Evolutionary conservation across 352 stramenopile genomes (phyloP).

Genomic region (Globisporangium polare): DNA sequence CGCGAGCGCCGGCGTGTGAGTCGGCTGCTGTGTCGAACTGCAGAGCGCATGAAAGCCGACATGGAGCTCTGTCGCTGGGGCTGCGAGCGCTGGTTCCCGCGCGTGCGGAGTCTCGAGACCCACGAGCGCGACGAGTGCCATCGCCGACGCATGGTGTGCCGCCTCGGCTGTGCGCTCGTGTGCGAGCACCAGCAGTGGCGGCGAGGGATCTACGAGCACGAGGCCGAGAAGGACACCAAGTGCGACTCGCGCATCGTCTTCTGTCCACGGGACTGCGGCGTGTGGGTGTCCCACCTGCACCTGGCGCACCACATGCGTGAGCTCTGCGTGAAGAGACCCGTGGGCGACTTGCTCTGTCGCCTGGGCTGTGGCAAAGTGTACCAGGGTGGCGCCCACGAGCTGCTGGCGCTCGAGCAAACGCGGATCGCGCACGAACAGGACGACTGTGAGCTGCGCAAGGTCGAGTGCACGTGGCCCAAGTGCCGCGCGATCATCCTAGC

Average conservation of each 20-base stretch:
- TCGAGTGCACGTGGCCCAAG: conserved; percentile 70
- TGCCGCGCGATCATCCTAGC: conserved; percentile 48
- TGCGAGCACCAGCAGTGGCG: conserved; percentile 48
- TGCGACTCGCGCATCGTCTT: conserved; percentile 49
- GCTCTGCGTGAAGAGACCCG: conserved; percentile 52
- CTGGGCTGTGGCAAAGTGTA: conserved; percentile 58
- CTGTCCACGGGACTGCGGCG: conserved; percentile 63
- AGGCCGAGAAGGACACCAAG: conserved; percentile 31
- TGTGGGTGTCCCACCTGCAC: conserved; percentile 49
- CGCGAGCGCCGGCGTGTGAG: conserved; percentile 53
- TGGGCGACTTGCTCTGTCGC: conserved; percentile 53
- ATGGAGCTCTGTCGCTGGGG: conserved; percentile 54
- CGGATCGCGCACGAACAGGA: conserved; percentile 70
- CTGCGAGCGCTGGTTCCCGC: conserved; percentile 51
- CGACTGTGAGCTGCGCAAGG: conserved; percentile 55
- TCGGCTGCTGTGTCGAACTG: conserved; percentile 40
- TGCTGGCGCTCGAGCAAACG: conserved; percentile 61
- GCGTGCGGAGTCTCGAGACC: conserved; percentile 30
- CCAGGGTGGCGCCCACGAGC: conserved; percentile 46
- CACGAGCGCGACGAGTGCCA: conserved; percentile 60
- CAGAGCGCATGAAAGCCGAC: conserved; percentile 31
- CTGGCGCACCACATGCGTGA: conserved; percentile 53
- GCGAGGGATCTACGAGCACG: conserved; percentile 48
- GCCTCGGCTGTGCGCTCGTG: conserved; percentile 52
- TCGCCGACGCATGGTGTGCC: conserved; percentile 60